Base-by-base conservation (phyloP, 352 stramenopile species). In the Phytopythium chamaehyphon region DNA sequence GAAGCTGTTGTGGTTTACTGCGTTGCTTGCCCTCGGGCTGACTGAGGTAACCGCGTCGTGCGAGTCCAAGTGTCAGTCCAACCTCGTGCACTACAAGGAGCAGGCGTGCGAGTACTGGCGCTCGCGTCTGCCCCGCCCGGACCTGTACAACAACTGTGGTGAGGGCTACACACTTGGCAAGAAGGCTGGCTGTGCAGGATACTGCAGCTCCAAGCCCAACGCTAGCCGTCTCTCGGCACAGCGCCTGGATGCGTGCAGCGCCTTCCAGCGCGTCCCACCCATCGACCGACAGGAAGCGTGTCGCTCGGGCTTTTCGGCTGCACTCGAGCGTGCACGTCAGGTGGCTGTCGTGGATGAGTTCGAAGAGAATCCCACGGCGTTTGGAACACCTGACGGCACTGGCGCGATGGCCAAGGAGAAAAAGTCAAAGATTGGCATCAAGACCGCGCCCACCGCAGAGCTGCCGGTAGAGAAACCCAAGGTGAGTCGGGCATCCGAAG, bases 81-180 rank as follows among this genome's bases (percentile, higher is more conserved):
- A 76, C 47, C 62, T 82, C 21, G 66, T 78, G 49, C 61, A 66
- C 53, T 61, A 62, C 50, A 64, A 69, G 18, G 65, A 76, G 36
- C 35, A 64, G 3, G 65, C 64, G 26, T 82, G 68, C 40, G 44
- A 69, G 40, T 64, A 64, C 28, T 82, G 71, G 65, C 62, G 71
- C 33, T 64, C 75, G 37, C 61, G 47, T 10, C 65, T 82, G 18
- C 71, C 71, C 0, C 68, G 71, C n/a, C 71, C 68, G 1, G 71
- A 82, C 36, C 62, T 82, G 56, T 82, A 72, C 60, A 74, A 70
- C 37, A 63, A 73, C 54, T 82, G 71, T 55, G 61, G 72, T 8
- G 58, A 82, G 23, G 71, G 71, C 12, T 82, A 64, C 54, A 73
- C 69, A 24, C 50, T 60, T 49, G 69, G 71, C 37, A 68, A 69